phyloP scores from a whole-genome alignment of 352 stramenopile species.

The Pythium sukuiense region DNA sequence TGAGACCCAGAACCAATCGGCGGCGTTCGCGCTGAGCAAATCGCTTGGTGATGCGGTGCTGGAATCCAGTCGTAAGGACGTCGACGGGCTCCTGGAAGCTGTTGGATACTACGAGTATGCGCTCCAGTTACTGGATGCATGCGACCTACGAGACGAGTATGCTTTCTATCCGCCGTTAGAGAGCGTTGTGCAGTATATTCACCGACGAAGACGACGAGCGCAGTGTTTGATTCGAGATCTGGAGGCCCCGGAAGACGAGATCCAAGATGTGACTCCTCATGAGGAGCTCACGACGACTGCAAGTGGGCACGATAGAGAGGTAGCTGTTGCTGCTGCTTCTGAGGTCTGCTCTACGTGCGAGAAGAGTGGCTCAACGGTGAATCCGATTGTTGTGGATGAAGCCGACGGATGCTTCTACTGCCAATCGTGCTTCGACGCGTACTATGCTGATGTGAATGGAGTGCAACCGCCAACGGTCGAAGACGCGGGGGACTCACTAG shows the following conservation, averaged over 20 bases:
- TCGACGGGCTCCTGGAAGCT: constrained; percentile 8
- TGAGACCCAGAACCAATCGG: constrained; percentile 43
- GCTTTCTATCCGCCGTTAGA: constrained; percentile 13
- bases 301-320: background rate
- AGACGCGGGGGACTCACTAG: background rate
- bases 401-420: constrained; percentile 74
- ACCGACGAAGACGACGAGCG: constrained; percentile 17
- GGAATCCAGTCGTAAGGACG: background rate
- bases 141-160: constrained; percentile 10
- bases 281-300: background rate
- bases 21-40: constrained; percentile 66
- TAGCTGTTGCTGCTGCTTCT: background rate
- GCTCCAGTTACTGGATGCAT: constrained; percentile 20
- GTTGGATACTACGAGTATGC: constrained; percentile 30
- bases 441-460: constrained; percentile 35
- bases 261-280: background rate
- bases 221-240: constrained; percentile 4
- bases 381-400: constrained; percentile 49
- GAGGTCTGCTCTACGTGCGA: constrained; percentile 56
- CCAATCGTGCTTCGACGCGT: constrained; percentile 61
- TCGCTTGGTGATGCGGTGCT: constrained; percentile 57
- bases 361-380: constrained; percentile 10
- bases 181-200: constrained; percentile 20
- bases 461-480: background rate
- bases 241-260: background rate